Percentiles rank a stretch among this genome's conserved stretches.
phyloP scores from a whole-genome alignment of 2,329 filamentous ascomycete genomes.

The Diaporthe longicolla region DNA sequence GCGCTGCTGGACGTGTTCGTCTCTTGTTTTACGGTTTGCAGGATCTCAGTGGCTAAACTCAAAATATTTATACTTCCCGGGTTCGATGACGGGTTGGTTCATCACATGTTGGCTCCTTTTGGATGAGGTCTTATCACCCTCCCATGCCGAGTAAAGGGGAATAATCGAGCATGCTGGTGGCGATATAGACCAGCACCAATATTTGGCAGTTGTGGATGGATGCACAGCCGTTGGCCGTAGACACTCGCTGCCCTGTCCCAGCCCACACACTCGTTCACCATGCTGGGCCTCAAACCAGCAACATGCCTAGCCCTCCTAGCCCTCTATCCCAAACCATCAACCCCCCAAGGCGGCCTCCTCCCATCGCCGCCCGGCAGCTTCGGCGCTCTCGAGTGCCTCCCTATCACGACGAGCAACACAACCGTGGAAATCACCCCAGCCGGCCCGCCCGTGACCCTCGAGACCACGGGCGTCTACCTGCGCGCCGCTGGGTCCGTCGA shows the following conservation, averaged over 20 bases:
- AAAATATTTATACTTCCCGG: slow-evolving; percentile 7
- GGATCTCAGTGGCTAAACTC: slow-evolving; percentile 12
- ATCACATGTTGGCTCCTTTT: neutral
- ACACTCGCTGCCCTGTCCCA: neutral
- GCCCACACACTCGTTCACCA: neutral
- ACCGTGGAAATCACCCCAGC: slow-evolving; percentile 4
- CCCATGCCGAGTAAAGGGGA: neutral
- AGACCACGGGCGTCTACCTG: slow-evolving; percentile 49
- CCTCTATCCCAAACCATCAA: neutral
- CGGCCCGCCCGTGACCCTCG: slow-evolving; percentile 47
- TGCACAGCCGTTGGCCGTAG: neutral
- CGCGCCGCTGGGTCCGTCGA: slow-evolving; percentile 47
- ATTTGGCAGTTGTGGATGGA: neutral
- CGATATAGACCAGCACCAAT: neutral
- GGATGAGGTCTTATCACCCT: neutral
- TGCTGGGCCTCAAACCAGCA: neutral
- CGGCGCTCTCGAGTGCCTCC: slow-evolving; percentile 11
- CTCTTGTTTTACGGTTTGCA: slow-evolving; percentile 13
- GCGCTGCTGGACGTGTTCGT: neutral
- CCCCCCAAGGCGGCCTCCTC: neutral
- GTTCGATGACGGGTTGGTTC: neutral
- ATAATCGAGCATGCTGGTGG: neutral
- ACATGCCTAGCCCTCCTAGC: neutral
- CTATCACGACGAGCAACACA: neutral
- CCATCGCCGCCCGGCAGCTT: neutral